Percentiles rank a stretch among this genome's conserved stretches.
Conservation (phyloP, 1,139 yeast species). For the Suhomyces guaymorum region DNA sequence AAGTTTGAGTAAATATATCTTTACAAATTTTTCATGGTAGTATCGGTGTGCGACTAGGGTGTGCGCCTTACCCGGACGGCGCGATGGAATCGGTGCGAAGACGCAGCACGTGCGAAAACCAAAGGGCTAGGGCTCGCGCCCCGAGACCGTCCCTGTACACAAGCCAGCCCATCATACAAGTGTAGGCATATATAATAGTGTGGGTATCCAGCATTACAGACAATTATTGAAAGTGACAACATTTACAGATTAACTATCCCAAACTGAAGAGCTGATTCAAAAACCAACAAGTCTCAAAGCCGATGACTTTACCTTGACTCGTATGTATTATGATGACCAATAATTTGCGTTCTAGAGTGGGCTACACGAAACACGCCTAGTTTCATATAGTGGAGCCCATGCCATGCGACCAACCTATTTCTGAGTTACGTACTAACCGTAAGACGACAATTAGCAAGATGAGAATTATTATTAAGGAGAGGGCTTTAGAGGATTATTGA, state of each 20-base stretch:
- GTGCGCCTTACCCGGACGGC: conserved; percentile 13
- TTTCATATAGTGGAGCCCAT: conserved; percentile 37
- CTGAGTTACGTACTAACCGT: conserved; percentile 17
- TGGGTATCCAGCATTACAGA: too few species aligned
- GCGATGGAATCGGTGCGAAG: too few species aligned
- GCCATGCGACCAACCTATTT: conserved; percentile 45
- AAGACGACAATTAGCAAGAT: too few species aligned
- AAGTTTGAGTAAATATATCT: conserved; percentile 9
- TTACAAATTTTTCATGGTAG: conserved; percentile 13
- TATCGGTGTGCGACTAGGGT: conserved; percentile 1
- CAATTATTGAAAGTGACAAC: too few species aligned
- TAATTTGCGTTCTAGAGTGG: conserved; percentile 56
- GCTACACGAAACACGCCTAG: conserved; percentile 50
- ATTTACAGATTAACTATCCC: too few species aligned
- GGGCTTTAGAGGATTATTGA: too few species aligned
- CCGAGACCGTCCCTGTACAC: too few species aligned
- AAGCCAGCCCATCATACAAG: too few species aligned
- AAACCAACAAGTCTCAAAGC: too few species aligned
- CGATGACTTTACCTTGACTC: too few species aligned
- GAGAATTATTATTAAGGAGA: too few species aligned
- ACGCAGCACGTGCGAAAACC: conserved; percentile 4
- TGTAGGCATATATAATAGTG: neutral
- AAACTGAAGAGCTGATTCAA: too few species aligned
- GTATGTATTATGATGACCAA: conserved; percentile 40
- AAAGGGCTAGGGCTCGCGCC: conserved; percentile 3